phyloP scores from a whole-genome alignment of 2,329 filamentous ascomycete species.

The Septoria linicola region DNA sequence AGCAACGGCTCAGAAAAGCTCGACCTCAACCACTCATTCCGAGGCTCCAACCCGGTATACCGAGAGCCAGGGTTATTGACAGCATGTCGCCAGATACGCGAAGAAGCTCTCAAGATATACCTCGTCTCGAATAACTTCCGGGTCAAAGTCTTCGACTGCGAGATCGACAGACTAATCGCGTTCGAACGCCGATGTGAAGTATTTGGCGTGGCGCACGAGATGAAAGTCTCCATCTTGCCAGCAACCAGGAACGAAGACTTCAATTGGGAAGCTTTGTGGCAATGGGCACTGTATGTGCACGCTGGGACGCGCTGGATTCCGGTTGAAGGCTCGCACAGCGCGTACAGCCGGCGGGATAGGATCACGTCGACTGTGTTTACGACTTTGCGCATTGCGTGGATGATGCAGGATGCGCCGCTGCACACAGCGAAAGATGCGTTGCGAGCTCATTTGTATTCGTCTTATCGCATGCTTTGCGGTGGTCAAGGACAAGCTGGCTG shows the following conservation, averaged over 20 bases:
- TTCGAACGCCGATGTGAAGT: conserved; percentile 4
- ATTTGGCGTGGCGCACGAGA: neutral
- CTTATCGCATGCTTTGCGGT: conserved; percentile 12
- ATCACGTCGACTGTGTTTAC: conserved; percentile 7
- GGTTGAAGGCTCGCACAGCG: neutral
- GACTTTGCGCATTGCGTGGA: conserved; percentile 10
- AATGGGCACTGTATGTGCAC: conserved; percentile 8
- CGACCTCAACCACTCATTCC: conserved; percentile 10
- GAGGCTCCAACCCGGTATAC: conserved; percentile 3
- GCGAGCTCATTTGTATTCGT: conserved; percentile 8
- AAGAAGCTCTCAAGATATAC: conserved; percentile 12
- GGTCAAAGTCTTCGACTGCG: conserved; percentile 11
- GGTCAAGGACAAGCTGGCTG: conserved; percentile 6
- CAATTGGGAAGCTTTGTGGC: conserved; percentile 3
- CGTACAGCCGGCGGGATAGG: conserved; percentile 3
- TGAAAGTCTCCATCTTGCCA: conserved; percentile 11
- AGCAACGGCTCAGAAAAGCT: conserved; percentile 5
- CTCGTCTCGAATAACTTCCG: conserved; percentile 7
- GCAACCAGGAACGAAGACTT: neutral
- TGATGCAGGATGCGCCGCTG: conserved; percentile 12
- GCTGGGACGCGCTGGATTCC: conserved; percentile 8
- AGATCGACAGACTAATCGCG: neutral
- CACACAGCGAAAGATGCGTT: conserved; percentile 3
- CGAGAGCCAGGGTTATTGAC: conserved; percentile 12
- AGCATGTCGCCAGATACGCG: conserved; percentile 12